Conservation (phyloP, 2,329 filamentous ascomycete genomes). For the Penicillium freii region DNA sequence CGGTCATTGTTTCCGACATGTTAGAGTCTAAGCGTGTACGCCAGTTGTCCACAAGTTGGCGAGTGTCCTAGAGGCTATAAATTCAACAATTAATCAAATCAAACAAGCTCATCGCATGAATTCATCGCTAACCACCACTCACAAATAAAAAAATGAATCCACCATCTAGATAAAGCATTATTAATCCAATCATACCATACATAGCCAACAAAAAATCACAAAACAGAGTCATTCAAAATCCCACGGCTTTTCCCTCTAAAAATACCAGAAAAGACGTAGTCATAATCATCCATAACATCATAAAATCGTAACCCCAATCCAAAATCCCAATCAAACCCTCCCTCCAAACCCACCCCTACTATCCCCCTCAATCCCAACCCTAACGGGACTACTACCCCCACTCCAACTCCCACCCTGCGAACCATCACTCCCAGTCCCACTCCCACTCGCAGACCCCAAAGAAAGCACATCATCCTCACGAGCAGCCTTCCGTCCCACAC, state of each 20-base stretch:
- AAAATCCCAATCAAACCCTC: not conserved
- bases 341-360: not conserved
- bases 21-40: too few relatives aligned
- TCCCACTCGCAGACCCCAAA: constrained; percentile 37
- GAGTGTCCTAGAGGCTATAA: not conserved
- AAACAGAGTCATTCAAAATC: not conserved
- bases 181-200: not conserved
- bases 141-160: constrained; percentile 8
- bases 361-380: constrained; percentile 22
- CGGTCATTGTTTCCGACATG: not conserved
- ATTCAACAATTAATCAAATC: not conserved
- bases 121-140: constrained; percentile 9
- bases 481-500: constrained; percentile 55
- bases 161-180: constrained; percentile 9
- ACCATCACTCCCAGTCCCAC: constrained; percentile 45
- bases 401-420: constrained; percentile 49
- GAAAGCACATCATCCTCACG: constrained; percentile 49
- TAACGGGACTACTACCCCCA: constrained; percentile 55
- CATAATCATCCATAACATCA: constrained; percentile 30
- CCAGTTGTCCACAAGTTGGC: not conserved
- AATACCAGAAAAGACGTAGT: constrained; percentile 8
- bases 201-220: not conserved
- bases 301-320: constrained; percentile 3
- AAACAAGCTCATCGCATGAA: constrained; percentile 1
- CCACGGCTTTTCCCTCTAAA: constrained; percentile 16